Conservation (phyloP, 2,329 filamentous ascomycete genomes). For the Phaeosphaeriaceae sp. region DNA sequence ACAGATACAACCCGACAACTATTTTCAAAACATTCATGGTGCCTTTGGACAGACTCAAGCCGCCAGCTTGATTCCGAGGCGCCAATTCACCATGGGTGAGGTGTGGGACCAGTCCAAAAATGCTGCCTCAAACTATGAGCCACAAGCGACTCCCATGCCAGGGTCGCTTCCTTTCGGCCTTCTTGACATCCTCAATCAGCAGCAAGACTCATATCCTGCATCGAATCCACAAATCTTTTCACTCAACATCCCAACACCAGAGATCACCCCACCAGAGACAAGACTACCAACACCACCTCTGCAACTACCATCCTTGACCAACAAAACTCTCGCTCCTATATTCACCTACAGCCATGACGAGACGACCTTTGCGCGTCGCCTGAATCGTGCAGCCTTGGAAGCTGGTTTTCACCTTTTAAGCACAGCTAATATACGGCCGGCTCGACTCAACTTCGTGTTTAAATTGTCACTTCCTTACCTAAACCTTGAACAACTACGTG, state of each 20-base stretch:
- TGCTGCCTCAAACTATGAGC: conserved; percentile 6
- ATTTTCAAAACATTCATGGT: conserved; percentile 17
- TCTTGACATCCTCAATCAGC: conserved; percentile 31
- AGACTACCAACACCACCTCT: conserved; percentile 31
- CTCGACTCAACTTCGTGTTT: conserved; percentile 62
- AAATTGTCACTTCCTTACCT: conserved; percentile 71
- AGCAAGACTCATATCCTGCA: conserved; percentile 19
- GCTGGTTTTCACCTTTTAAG: conserved; percentile 66
- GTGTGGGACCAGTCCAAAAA: conserved; percentile 28
- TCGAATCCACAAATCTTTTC: conserved; percentile 28
- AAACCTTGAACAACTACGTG: conserved; percentile 48
- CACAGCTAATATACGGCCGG: conserved; percentile 41
- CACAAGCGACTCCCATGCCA: conserved; percentile 5
- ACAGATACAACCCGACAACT: conserved; percentile 15
- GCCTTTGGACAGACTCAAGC: conserved; percentile 4
- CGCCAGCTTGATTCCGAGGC: conserved; percentile 18
- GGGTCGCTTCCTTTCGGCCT: conserved; percentile 40
- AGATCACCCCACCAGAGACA: conserved; percentile 33
- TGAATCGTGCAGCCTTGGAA: conserved; percentile 73
- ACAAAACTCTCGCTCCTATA: conserved; percentile 45
- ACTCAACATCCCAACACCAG: conserved; percentile 32
- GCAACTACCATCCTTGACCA: conserved; percentile 24
- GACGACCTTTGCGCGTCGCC: conserved; percentile 70
- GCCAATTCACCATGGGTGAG: conserved; percentile 23
- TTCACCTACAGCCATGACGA: conserved; percentile 69